Base-by-base conservation (phyloP, 441 rosid species). In the Metrosideros polymorpha region DNA sequence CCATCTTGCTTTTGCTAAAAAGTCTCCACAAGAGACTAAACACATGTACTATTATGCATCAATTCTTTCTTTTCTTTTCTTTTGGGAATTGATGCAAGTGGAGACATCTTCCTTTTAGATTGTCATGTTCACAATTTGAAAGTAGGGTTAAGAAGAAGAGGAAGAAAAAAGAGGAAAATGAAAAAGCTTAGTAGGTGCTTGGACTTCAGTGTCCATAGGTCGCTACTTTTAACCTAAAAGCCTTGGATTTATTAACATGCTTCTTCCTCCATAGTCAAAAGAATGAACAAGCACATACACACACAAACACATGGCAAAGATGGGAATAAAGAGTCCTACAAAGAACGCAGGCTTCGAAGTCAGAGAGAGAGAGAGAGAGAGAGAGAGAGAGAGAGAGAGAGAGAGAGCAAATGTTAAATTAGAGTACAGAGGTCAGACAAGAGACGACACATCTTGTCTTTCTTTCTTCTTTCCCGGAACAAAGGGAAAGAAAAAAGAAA, bases 181-280 rank as follows among this genome's bases (percentile, higher is more conserved):
- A 25, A 71, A 63, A 82, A 83, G 79, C 35, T 39, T 15, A 56
- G 87, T 86, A 87, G 89, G 88, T 90, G 89, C 93, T 91, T 93
- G 94, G 97, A 93, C 96, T 93, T 93, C 97, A 93, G 94, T 91
- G 94, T 93, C 92, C 88, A 45, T 77, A 85, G 87, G 43, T 18
- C 61, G 17, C 82, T 84, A 83, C 89, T 89, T 91, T 91, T 90
- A 89, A 91, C 93, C 91, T 90, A 91, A 92, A 93, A 89, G 89
- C 87, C 87, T 82, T 45, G 71, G 86, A 88, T 86, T 83, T 24
- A 56, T 56, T 30, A 56, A 85, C 84, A 56, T 53, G 50, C 55
- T 87, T 56, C 56, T 53, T 82, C 84, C 76, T 53, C 57, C 82
- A 43, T 83, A 85, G 90, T 89, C 92, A 89, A 90, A 90, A 83